These are phyloP conservation scores for Echria macrotheca DNA, from an alignment of 495 filamentous ascomycete genomes.

Conservation along the genomic window DNA sequence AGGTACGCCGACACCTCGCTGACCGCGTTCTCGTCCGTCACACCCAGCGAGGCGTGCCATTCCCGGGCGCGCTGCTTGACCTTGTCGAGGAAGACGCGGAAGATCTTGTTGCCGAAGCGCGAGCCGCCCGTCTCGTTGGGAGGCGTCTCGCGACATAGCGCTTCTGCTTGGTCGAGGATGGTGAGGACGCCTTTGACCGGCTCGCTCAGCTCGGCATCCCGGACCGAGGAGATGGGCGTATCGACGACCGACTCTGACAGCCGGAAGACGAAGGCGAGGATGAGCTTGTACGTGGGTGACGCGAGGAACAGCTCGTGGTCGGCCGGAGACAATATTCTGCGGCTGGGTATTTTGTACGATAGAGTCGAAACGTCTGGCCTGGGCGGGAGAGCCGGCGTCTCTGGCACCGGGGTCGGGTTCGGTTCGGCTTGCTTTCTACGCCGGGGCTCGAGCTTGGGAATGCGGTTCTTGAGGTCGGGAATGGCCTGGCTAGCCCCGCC, in stretches of 20 bases:
- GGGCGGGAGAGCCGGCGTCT: conserved; percentile 64
- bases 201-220: conserved; percentile 48
- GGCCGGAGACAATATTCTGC: conserved; percentile 70
- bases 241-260: conserved; percentile 80
- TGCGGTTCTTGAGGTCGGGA: conserved; percentile 54
- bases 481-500: conserved; percentile 24
- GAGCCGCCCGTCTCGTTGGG: conserved; percentile 80
- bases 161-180: conserved; percentile 63
- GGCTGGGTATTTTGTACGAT: conserved; percentile 57
- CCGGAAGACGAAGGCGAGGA: conserved; percentile 78
- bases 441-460: conserved; percentile 65
- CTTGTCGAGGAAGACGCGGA: conserved; percentile 76
- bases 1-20: conserved; percentile 76
- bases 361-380: conserved; percentile 60
- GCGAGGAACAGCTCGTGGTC: conserved; percentile 79
- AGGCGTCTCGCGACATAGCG: conserved; percentile 59
- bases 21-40: conserved; percentile 51
- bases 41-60: conserved; percentile 55
- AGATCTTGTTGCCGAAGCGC: conserved; percentile 89
- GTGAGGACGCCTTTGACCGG: conserved; percentile 58
- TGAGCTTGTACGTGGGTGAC: conserved; percentile 70
- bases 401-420: conserved; percentile 60
- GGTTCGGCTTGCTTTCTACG: conserved; percentile 46
- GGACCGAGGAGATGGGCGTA: conserved; percentile 61
- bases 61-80: conserved; percentile 47